These are phyloP conservation scores for Annulohypoxylon nitens DNA, from an alignment of 495 filamentous ascomycete species.

Conservation along the genomic window DNA sequence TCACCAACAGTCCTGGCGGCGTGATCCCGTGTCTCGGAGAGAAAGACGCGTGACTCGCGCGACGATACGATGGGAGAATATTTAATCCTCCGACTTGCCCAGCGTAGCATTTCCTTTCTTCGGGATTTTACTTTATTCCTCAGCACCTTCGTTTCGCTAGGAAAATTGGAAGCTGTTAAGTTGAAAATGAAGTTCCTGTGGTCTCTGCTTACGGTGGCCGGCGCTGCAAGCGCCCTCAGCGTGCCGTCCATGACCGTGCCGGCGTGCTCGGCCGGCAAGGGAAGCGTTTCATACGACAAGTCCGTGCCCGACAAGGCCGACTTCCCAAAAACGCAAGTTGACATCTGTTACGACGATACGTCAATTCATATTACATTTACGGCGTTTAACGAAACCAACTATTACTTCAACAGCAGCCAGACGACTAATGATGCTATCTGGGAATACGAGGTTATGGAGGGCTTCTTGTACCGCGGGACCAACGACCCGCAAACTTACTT, in stretches of 20 bases:
- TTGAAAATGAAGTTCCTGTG: slow-evolving; percentile 31
- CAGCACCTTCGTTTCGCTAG: not conserved
- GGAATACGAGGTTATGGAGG: slow-evolving; percentile 55
- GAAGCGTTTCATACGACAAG: slow-evolving; percentile 48
- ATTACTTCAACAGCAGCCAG: slow-evolving; percentile 50
- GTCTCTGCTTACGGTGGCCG: slow-evolving; percentile 25
- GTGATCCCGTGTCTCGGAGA: slow-evolving; percentile 11
- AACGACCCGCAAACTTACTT: slow-evolving; percentile 52
- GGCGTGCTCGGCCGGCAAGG: slow-evolving; percentile 46
- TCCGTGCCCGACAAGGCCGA: slow-evolving; percentile 43
- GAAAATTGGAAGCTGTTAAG: not conserved
- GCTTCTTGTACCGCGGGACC: slow-evolving; percentile 51
- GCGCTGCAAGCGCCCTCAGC: slow-evolving; percentile 17
- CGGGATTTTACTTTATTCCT: not conserved
- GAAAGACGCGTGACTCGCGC: slow-evolving; percentile 24
- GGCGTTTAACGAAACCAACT: slow-evolving; percentile 51
- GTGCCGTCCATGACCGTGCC: slow-evolving; percentile 46
- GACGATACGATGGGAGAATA: slow-evolving; percentile 1
- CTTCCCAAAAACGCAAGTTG: slow-evolving; percentile 52
- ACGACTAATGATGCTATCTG: slow-evolving; percentile 52
- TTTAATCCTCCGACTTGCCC: slow-evolving; percentile 2
- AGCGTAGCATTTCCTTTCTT: not conserved
- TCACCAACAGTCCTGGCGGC: slow-evolving; percentile 11
- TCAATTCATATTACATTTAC: slow-evolving; percentile 51
- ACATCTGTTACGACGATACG: slow-evolving; percentile 51